phyloP scores from a whole-genome alignment of 768 basidiomycete genomes.

The Leccinum fibrillosum region DNA sequence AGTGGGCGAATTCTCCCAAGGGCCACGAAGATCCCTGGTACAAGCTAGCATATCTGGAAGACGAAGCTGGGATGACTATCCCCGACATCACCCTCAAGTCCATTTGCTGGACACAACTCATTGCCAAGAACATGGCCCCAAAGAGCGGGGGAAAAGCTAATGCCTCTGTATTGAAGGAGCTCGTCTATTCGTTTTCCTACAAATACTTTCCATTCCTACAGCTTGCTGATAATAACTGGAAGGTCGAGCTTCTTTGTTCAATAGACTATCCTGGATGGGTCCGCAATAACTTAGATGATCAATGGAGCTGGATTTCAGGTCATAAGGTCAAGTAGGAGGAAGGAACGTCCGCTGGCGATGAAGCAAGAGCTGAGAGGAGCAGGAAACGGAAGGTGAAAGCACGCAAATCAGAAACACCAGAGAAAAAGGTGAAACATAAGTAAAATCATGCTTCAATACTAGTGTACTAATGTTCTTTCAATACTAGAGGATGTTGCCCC shows the following conservation, averaged over 20 bases:
- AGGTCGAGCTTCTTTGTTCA: not conserved
- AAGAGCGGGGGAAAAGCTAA: conserved; percentile 7
- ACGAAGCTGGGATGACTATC: not conserved
- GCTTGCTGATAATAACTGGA: not conserved
- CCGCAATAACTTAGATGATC: not conserved
- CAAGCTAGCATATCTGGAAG: not conserved
- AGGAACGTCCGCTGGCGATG: not conserved
- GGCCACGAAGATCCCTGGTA: not conserved
- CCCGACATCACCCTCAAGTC: not conserved
- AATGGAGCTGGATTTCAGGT: no score
- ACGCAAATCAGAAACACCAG: not conserved
- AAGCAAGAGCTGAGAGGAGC: no score
- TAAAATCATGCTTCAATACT: no score
- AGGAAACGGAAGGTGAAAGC: not conserved
- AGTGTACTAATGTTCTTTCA: no score
- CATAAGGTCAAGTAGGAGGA: not conserved
- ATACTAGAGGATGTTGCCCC: no score
- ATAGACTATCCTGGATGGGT: not conserved
- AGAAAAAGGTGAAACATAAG: not conserved
- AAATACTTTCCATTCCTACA: not conserved
- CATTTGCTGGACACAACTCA: conserved; percentile 3
- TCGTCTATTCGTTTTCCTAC: not conserved
- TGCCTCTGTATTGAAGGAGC: not conserved
- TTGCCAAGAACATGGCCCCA: not conserved
- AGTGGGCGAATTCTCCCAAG: not conserved